phyloP scores from a whole-genome alignment of 2,329 filamentous ascomycete species.

The Sclerotinia spermophila region DNA sequence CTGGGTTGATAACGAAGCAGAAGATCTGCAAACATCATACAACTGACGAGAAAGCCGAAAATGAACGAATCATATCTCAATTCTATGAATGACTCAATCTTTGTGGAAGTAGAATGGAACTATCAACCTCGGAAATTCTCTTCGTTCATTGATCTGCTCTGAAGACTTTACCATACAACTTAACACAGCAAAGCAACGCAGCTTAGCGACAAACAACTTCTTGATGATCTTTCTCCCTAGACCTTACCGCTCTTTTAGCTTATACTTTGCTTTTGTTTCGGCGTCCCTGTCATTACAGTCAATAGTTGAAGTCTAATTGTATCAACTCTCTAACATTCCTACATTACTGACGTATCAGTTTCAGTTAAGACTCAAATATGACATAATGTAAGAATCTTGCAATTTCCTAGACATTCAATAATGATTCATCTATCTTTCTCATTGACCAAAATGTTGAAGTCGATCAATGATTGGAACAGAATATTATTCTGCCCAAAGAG shows the following conservation, averaged over 20 bases:
- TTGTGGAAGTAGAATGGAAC: not conserved
- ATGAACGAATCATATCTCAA: not conserved
- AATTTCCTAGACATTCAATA: not conserved
- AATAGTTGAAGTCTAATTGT: not conserved
- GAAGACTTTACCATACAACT: not conserved
- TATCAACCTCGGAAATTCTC: not conserved
- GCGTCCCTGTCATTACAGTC: not conserved
- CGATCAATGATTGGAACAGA: not conserved
- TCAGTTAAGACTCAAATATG: not conserved
- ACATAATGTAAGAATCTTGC: not conserved
- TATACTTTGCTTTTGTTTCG: not conserved
- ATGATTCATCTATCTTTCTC: not conserved
- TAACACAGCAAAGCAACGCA: not conserved
- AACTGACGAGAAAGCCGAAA: not conserved
- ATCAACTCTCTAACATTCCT: not conserved
- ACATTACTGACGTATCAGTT: not conserved
- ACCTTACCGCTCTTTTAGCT: not conserved
- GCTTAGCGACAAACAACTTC: not conserved
- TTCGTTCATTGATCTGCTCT: not conserved
- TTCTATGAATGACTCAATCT: not conserved
- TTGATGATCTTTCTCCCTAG: not conserved
- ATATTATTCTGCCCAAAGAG: not conserved
- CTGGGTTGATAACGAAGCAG: not conserved
- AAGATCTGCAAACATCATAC: not conserved
- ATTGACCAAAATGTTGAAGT: not conserved